These are phyloP conservation scores for Hsuehochloa calcarea DNA, from an alignment of 176 grass and related monocot genomes.

Conservation along the genomic window DNA sequence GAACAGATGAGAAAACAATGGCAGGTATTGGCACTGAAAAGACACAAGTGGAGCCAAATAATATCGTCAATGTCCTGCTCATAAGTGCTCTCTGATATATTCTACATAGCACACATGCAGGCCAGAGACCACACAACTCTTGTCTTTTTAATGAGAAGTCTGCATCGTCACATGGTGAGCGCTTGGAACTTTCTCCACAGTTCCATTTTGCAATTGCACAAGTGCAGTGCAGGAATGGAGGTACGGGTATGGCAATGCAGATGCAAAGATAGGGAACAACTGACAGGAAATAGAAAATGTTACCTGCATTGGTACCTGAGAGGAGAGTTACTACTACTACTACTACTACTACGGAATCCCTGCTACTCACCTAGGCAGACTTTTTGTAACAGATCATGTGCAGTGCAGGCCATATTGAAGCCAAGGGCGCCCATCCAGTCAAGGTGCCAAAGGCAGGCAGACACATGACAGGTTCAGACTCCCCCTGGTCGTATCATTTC, in stretches of 20 bases:
- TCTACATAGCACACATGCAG: background rate
- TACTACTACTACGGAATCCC: no score
- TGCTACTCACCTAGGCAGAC: no score
- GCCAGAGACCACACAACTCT: background rate
- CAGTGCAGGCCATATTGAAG: background rate
- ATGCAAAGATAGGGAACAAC: background rate
- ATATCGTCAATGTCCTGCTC: background rate
- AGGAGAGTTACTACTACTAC: background rate
- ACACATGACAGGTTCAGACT: background rate
- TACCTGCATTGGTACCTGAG: background rate
- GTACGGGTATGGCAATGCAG: background rate
- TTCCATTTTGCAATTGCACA: background rate
- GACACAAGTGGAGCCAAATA: background rate
- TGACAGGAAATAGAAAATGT: background rate
- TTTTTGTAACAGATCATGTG: background rate
- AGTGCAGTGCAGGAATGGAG: background rate
- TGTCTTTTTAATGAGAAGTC: background rate
- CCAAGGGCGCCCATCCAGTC: background rate
- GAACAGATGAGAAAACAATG: background rate
- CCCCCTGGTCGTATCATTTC: background rate
- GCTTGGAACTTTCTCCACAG: background rate
- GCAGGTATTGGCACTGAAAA: background rate
- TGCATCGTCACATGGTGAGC: background rate
- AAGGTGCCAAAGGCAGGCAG: slow-evolving; percentile 3
- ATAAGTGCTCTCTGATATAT: background rate